Evolutionary conservation across 805 yeast genomes (phyloP).

Genomic region (Candida krabiensis): DNA sequence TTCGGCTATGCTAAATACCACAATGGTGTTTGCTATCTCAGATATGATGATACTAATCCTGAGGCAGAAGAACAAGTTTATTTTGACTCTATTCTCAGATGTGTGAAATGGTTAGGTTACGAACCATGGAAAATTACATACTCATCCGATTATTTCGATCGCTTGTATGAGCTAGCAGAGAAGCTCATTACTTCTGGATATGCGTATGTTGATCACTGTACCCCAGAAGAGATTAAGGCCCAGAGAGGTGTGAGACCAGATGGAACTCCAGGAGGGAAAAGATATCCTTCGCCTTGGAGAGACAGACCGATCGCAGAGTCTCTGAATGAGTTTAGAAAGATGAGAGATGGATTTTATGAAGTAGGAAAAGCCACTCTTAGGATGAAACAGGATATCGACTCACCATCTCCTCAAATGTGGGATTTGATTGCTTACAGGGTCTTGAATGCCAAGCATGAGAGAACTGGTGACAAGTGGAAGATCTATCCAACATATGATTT

Average conservation of each 20-base stretch:
- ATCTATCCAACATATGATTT: constrained; percentile 98
- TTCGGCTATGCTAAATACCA: constrained; percentile 93
- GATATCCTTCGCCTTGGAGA: constrained; percentile 81
- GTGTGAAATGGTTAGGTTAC: constrained; percentile 94
- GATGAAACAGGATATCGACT: constrained; percentile 89
- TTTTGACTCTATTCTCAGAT: constrained; percentile 77
- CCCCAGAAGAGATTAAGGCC: constrained; percentile 84
- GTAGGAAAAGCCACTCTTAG: constrained; percentile 94
- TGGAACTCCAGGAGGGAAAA: constrained; percentile 92
- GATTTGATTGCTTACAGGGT: constrained; percentile 97
- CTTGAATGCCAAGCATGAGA: constrained; percentile 86
- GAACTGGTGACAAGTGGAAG: constrained; percentile 97
- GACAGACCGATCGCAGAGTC: constrained; percentile 69
- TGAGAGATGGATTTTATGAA: constrained; percentile 86
- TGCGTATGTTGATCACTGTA: constrained; percentile 93
- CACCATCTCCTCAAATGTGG: constrained; percentile 99
- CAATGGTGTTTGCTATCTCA: constrained; percentile 84
- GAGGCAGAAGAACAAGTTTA: constrained; percentile 96
- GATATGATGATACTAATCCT: constrained; percentile 98
- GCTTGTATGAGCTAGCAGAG: constrained; percentile 87
- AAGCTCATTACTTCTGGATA: constrained; percentile 63
- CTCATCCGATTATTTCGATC: constrained; percentile 93
- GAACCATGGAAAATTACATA: constrained; percentile 92
- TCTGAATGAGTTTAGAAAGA: constrained; percentile 76
- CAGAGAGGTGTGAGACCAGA: constrained; percentile 90